Evolutionary conservation across 2,329 filamentous ascomycete genomes (phyloP), one percentile per base, ranked within the genome.

Genomic region (Bisporella sp.): DNA sequence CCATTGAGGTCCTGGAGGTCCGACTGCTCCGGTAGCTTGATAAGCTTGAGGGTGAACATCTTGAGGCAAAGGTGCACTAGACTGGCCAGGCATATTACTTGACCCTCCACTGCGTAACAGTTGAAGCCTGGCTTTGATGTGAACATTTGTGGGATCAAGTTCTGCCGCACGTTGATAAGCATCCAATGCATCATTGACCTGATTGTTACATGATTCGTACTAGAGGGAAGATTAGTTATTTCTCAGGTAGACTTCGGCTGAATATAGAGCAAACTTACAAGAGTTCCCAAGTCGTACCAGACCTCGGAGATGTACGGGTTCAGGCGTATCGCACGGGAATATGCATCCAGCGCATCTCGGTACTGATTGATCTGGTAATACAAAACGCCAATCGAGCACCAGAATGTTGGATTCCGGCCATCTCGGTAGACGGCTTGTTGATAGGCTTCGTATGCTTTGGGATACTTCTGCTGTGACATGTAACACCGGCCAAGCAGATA

Each of bases 311-410:
- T 97, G 74, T 95, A 96, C 5, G 93, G 93, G 67, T 97, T 99
- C 62, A 99, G 72, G 50, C 93, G 86, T 62, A 97, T 99, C 44
- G 93, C 93, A 54, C 93, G 87, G 54, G 91, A 96, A 71, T 97
- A 99, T 39, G 93, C 93, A 73, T 99, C 93, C 48, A 99, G 79
- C 3, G 93, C 93, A 74, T 99, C 93, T 52, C 93, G 85, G 71
- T 99, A 99, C 73, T 99, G 93, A 71, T 97, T 99, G 74, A 99
- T 99, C 71, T 97, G 93, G 72, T 97, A 99, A 69, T 99, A 99
- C 53, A 99, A 78, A 12, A 99, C 93, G 67, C 93, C 93, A 66
- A 99, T 99, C 7, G 92, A 97, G 74, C 93, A 97, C 93, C 93
- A 99, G 74, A 97, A 99, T 2, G 93, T 97, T 13, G 93, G 93